Evolutionary conservation across 371 early-diverging fungal genomes (phyloP).

Genomic region (Furculomyces boomerangus): DNA sequence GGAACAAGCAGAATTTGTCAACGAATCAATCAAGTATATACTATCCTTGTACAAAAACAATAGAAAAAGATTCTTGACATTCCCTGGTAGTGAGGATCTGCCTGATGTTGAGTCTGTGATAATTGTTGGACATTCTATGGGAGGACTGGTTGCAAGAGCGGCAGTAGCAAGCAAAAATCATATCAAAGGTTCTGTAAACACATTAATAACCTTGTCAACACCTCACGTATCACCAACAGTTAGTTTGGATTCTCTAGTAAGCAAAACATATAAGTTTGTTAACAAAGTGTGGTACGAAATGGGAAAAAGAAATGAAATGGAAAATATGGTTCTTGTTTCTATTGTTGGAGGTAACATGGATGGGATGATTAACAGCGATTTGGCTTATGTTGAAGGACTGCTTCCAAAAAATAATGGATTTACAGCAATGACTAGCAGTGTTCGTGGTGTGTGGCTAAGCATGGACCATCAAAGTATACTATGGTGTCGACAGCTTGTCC

Average conservation of each 20-base stretch:
- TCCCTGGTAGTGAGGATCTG: background rate
- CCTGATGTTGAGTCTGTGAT: constrained; percentile 40
- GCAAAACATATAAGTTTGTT: constrained; percentile 50
- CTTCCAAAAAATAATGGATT: constrained; percentile 50
- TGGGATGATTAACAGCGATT: constrained; percentile 58
- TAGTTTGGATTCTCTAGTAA: constrained; percentile 56
- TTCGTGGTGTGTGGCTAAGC: constrained; percentile 76
- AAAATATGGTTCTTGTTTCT: constrained; percentile 57
- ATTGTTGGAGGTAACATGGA: constrained; percentile 85
- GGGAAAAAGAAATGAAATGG: constrained; percentile 9
- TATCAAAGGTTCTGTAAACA: constrained; percentile 50
- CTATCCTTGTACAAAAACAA: constrained; percentile 40
- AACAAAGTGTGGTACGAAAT: constrained; percentile 41
- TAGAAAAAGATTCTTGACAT: constrained; percentile 4
- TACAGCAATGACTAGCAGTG: constrained; percentile 55
- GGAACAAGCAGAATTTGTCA: constrained; percentile 71
- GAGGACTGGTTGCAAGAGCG: constrained; percentile 81
- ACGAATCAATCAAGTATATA: constrained; percentile 71
- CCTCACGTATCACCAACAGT: constrained; percentile 79
- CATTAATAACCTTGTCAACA: constrained; percentile 76
- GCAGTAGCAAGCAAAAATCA: constrained; percentile 58
- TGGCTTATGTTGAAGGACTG: constrained; percentile 53
- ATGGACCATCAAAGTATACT: constrained; percentile 76
- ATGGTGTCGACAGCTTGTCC: constrained; percentile 83
- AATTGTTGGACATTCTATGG: constrained; percentile 91